A percentile compares a stretch with the other conserved stretches of the same genome.
These are phyloP conservation scores for Wickerhamomyces subpelliculosus DNA, from an alignment of 805 yeast genomes.

Conservation along the genomic window DNA sequence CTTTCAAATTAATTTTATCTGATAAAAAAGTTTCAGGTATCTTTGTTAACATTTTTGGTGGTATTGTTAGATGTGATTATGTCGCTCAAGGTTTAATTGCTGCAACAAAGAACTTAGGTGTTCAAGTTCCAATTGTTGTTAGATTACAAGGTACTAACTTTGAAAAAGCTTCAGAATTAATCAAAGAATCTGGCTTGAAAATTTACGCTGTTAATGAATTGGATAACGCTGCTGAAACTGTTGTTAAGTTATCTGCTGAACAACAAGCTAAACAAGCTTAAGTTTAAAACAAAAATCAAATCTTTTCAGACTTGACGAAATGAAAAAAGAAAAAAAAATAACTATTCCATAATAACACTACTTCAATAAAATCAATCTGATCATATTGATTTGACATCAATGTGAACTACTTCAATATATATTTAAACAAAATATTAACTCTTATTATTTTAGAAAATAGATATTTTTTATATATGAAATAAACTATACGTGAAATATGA, in stretches of 20 bases:
- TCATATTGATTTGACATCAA: no score
- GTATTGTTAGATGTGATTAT: slow-evolving; percentile 98
- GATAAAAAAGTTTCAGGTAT: slow-evolving; percentile 89
- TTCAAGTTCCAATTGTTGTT: slow-evolving; percentile 91
- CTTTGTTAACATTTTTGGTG: slow-evolving; percentile 98
- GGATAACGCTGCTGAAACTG: slow-evolving; percentile 96
- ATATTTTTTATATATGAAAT: no score
- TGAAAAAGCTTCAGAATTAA: slow-evolving; percentile 80
- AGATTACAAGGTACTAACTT: slow-evolving; percentile 98
- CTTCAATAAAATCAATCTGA: no score
- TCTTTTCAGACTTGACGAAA: no score
- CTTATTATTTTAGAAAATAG: no score
- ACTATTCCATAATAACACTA: no score
- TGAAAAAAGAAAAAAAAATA: no score
- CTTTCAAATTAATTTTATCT: slow-evolving; percentile 86
- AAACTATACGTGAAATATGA: no score
- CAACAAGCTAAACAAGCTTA: slow-evolving; percentile 41
- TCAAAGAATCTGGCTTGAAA: slow-evolving; percentile 84
- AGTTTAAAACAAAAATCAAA: no score
- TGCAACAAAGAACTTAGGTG: slow-evolving; percentile 86
- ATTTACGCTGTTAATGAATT: slow-evolving; percentile 87
- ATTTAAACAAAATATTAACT: no score
- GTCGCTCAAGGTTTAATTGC: slow-evolving; percentile 97
- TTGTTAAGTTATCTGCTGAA: slow-evolving; percentile 63
- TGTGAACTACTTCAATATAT: no score